A percentile compares a stretch with the other conserved stretches of the same genome.
phyloP scores from a whole-genome alignment of 768 basidiomycete genomes.

The Mycena sanguinolenta region DNA sequence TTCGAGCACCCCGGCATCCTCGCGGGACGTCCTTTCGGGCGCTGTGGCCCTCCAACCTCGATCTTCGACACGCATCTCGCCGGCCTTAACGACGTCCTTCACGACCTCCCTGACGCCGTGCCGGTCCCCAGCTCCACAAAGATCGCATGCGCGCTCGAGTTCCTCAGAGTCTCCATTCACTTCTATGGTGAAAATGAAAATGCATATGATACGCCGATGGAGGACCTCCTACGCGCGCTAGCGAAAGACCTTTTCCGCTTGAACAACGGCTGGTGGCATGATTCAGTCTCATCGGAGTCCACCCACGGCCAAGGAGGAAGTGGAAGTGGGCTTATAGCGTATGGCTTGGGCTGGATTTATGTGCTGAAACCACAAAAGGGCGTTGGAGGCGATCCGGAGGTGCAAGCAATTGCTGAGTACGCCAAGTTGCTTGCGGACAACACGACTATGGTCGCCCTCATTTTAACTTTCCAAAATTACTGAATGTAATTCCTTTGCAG shows the following conservation, averaged over 20 bases:
- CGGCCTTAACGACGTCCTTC: slow-evolving; percentile 22
- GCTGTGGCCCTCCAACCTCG: slow-evolving; percentile 14
- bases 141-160: slow-evolving; percentile 9
- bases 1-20: slow-evolving; percentile 15
- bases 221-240: background rate
- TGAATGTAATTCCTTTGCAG: slow-evolving; percentile 14
- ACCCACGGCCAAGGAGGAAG: too few relatives aligned
- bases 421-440: slow-evolving; percentile 6
- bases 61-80: slow-evolving; percentile 18
- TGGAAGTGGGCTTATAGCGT: background rate
- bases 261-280: background rate
- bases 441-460: slow-evolving; percentile 1
- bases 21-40: slow-evolving; percentile 23
- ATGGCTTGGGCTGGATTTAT: slow-evolving; percentile 16
- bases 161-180: background rate
- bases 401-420: slow-evolving; percentile 8
- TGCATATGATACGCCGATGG: slow-evolving; percentile 13
- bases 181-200: background rate
- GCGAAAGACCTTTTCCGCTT: background rate
- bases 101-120: slow-evolving; percentile 3
- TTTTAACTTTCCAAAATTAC: slow-evolving; percentile 18
- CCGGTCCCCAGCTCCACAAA: slow-evolving; percentile 13
- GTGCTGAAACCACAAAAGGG: slow-evolving; percentile 14
- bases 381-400: slow-evolving; percentile 14
- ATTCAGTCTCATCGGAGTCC: background rate